Percentiles rank a stretch among this genome's conserved stretches.
phyloP scores from a whole-genome alignment of 2,329 filamentous ascomycete species.

The Pyricularia sp. region DNA sequence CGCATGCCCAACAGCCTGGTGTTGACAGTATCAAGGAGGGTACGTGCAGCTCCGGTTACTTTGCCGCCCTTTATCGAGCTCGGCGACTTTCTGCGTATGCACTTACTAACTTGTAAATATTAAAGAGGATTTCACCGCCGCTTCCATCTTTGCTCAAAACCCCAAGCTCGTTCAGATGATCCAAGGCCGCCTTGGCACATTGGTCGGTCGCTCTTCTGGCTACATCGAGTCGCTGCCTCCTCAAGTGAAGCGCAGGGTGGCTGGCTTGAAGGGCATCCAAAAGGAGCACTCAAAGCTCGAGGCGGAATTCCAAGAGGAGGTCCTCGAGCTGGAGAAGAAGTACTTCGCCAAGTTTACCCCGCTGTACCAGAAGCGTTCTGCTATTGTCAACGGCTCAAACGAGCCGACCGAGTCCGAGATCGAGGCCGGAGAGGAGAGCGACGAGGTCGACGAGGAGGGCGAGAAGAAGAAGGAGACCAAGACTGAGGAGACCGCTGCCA shows the following conservation, averaged over 20 bases:
- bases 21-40: slow-evolving; percentile 96
- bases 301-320: slow-evolving; percentile 96
- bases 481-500: slow-evolving; percentile 34
- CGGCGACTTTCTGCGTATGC: slow-evolving; percentile 5
- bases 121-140: slow-evolving; percentile 81
- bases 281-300: slow-evolving; percentile 98
- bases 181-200: slow-evolving; percentile 85
- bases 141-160: slow-evolving; percentile 91
- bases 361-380: slow-evolving; percentile 87
- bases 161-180: slow-evolving; percentile 95
- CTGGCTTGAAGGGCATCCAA: slow-evolving; percentile 94
- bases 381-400: slow-evolving; percentile 77
- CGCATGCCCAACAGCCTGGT: slow-evolving; percentile 89
- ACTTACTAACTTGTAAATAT: slow-evolving; percentile 12
- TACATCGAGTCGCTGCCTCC: slow-evolving; percentile 94
- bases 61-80: not conserved
- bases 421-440: slow-evolving; percentile 72
- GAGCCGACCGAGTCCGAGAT: slow-evolving; percentile 88
- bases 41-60: slow-evolving; percentile 33
- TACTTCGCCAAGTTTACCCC: slow-evolving; percentile 99
- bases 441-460: slow-evolving; percentile 56
- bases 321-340: slow-evolving; percentile 97
- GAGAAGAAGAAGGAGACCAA: slow-evolving; percentile 47
- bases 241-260: slow-evolving; percentile 83
- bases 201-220: slow-evolving; percentile 91